Base-by-base conservation (phyloP, 495 filamentous ascomycete species). In the Penicillium herquei region DNA sequence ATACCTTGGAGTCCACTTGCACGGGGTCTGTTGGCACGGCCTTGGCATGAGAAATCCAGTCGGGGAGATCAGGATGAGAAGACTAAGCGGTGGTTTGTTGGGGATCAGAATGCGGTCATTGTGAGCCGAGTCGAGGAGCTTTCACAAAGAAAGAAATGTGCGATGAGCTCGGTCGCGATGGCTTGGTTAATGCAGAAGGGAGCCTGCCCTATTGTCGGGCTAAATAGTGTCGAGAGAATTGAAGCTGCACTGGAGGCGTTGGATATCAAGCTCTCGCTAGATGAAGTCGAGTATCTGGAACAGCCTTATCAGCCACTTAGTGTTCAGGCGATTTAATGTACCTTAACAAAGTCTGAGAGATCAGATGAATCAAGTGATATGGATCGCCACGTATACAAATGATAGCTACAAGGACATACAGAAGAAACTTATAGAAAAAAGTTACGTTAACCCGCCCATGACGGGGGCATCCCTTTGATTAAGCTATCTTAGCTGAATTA, bases 1-100 rank as follows among this genome's bases (percentile, higher is more conserved):
- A 80, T 88, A 42, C 85, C 86, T 14, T 88, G 85, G 85, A 74
- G 76, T 51, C 84, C 84, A 13, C 65, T 85, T 1, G 68, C 69
- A 40, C 58, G 78, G 3, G 84, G 84, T 0, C 69, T 82, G 39
- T 68, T 86, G 33, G 81, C 81, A 0, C 69, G 79, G 9, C 69
- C 78, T 8, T 68, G 59, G 56, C 49, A 60, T 11, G 57, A 57
- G 21, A 66, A 67, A 33, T 54, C 57, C 6, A 51, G 54, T 10
- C 54, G 61, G 0, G 53, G 34, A 10, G 61, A 57, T 14, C 61
- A 59, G 31, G 61, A 63, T 48, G 31, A 54, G 45, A 59, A 63
- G 30, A 57, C 54, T 3, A 63, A 58, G 43, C 33, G 32, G 10
- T 63, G 60, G 55, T 58, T 63, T 56, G 57, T 64, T 39, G 55